Evolutionary conservation across 2,329 filamentous ascomycete species (phyloP), one percentile per base, ranked within the genome.

Genomic region (Aspergillus hiratsukae): DNA sequence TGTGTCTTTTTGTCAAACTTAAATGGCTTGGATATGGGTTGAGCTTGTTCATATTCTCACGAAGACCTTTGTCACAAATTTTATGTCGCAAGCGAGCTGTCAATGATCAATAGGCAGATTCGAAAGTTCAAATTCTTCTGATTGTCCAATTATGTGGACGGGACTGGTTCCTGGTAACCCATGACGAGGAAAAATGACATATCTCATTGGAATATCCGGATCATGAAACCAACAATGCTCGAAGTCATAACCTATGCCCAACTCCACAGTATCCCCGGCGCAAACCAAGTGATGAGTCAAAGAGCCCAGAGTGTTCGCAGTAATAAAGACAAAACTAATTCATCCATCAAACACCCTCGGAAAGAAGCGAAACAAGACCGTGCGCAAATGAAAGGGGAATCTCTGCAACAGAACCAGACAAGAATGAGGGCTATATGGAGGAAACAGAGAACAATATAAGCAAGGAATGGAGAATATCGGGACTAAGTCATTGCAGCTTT

Each of bases 371-470:
- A 23, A 50, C 46, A 40, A 35, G 31, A 23, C 49, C 28, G 8
- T 35, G 19, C n/a, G 31, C 11, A 3, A 46, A 25, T 43, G n/a
- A 43, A n/a, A 23, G 43, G 43, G 43, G 23, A 46, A 25, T 23
- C 23, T 46, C 41, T 27, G 9, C 21, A 27, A 21, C 21, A 46
- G 23, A 46, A 23, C 27, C n/a, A 10, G 43, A 46, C 43, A 17
- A 14, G 43, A 25, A 46, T 23, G 23, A 19, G 21, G 41, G 41
- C 41, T 45, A 50, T 60, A 58, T 45, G 59, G 67, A 75, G 66
- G 46, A 50, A 19, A 53, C 43, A 54, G 23, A 51, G 49, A 37
- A 40, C 49, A 25, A 8, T 51, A 35, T 51, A 40, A 31, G 25
- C 31, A 35, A 37, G 45, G 43, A 25, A 27, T 28, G 4, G 21